A percentile compares a stretch with the other conserved stretches of the same genome.
Evolutionary conservation across 2,329 filamentous ascomycete species (phyloP).

Genomic region (Penicillium nordicum): DNA sequence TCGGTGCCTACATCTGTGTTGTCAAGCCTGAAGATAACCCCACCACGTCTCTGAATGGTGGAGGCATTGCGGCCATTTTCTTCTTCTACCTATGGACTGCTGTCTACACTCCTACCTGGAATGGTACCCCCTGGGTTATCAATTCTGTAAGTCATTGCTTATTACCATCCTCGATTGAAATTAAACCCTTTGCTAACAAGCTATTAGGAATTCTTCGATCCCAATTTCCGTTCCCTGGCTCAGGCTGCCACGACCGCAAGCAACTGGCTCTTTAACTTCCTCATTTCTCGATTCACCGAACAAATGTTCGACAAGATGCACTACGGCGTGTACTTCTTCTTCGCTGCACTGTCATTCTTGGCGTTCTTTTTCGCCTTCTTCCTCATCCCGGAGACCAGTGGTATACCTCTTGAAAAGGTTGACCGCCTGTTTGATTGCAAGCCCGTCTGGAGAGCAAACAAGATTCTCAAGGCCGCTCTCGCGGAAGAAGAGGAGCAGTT

Average conservation of each 20-base stretch:
- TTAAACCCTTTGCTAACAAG: conserved; percentile 7
- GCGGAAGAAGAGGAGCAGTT: conserved; percentile 37
- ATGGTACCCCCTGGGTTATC: conserved; percentile 72
- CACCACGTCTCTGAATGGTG: conserved; percentile 20
- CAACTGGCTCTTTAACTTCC: conserved; percentile 39
- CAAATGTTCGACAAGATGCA: conserved; percentile 43
- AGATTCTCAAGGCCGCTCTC: conserved; percentile 33
- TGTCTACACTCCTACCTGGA: conserved; percentile 70
- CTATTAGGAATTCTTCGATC: conserved; percentile 63
- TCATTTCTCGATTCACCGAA: conserved; percentile 37
- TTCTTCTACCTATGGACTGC: conserved; percentile 74
- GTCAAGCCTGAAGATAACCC: conserved; percentile 30
- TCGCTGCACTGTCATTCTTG: conserved; percentile 59
- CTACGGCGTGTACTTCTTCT: conserved; percentile 69
- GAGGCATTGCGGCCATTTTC: conserved; percentile 47
- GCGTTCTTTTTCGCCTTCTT: conserved; percentile 60
- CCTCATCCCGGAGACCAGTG: conserved; percentile 64
- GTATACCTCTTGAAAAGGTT: conserved; percentile 62
- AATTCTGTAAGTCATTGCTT: conserved; percentile 48
- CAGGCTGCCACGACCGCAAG: conserved; percentile 60
- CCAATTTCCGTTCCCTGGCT: conserved; percentile 65
- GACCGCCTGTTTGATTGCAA: conserved; percentile 56
- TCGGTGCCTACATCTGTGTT: conserved; percentile 35
- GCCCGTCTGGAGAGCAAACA: conserved; percentile 37
- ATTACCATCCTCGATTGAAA: background rate